Percentiles rank a stretch among this genome's conserved stretches.
Conservation (phyloP, 2,329 filamentous ascomycete genomes). For the Pezicula carpinea region DNA sequence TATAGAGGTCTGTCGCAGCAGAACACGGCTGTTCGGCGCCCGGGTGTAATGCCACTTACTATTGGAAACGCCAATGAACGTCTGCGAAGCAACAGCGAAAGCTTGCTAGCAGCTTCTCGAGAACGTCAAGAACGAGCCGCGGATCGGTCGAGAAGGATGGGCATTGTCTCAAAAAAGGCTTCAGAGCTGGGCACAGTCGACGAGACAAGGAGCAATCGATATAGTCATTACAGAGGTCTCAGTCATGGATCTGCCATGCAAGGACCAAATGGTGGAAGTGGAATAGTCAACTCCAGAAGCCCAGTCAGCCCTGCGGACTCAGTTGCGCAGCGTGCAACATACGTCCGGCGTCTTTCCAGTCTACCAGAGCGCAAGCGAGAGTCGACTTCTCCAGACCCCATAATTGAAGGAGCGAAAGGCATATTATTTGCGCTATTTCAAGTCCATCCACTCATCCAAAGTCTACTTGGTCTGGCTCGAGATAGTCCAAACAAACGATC, state of each 20-base stretch:
- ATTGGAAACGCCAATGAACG: slow-evolving; percentile 68
- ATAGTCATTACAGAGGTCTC: slow-evolving; percentile 62
- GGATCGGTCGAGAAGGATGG: slow-evolving; percentile 59
- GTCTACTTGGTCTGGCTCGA: slow-evolving; percentile 56
- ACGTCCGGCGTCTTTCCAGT: slow-evolving; percentile 59
- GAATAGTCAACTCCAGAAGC: slow-evolving; percentile 32
- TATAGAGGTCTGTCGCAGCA: slow-evolving; percentile 71
- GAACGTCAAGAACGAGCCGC: slow-evolving; percentile 42
- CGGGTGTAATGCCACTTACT: slow-evolving; percentile 66
- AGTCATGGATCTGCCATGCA: slow-evolving; percentile 68
- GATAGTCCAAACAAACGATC: slow-evolving; percentile 57
- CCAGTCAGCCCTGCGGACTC: slow-evolving; percentile 57
- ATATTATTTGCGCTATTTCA: slow-evolving; percentile 64
- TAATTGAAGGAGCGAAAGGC: slow-evolving; percentile 61
- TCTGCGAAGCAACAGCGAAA: slow-evolving; percentile 61
- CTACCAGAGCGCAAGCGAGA: slow-evolving; percentile 58
- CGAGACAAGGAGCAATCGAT: slow-evolving; percentile 56
- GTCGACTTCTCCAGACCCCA: slow-evolving; percentile 55
- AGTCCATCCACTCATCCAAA: slow-evolving; percentile 64
- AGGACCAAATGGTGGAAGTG: slow-evolving; percentile 27
- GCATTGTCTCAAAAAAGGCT: slow-evolving; percentile 54
- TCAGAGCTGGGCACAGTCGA: slow-evolving; percentile 59
- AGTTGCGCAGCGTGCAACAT: slow-evolving; percentile 51
- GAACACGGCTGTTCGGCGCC: slow-evolving; percentile 57
- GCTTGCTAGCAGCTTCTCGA: slow-evolving; percentile 43